Percentiles rank a stretch among this genome's conserved stretches.
Evolutionary conservation across 2,329 filamentous ascomycete genomes (phyloP).

Genomic region (Pseudogymnoascus sp.): DNA sequence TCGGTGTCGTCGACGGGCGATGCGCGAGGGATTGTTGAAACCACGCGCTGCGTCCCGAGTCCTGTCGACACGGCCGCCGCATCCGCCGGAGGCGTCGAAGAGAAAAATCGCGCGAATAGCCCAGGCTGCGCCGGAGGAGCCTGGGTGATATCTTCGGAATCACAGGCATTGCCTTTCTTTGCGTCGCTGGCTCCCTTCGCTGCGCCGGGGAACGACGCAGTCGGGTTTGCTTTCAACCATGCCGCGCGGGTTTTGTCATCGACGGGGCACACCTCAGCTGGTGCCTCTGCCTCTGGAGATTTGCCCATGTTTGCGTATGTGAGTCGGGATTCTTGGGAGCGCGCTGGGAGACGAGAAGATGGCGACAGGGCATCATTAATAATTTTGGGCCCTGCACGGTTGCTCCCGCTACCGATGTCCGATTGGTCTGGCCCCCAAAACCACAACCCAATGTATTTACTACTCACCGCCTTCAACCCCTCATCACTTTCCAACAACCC

Average conservation of each 20-base stretch:
- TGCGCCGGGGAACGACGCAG: constrained; percentile 22
- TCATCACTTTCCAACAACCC: not conserved
- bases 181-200: constrained; percentile 23
- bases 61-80: not conserved
- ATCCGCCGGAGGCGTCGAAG: constrained; percentile 12
- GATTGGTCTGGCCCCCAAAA: not conserved
- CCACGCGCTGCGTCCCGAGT: constrained; percentile 59
- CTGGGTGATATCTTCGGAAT: constrained; percentile 28
- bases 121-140: constrained; percentile 28
- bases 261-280: constrained; percentile 62
- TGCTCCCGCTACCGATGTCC: constrained; percentile 4
- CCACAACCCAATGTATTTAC: not conserved
- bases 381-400: constrained; percentile 7
- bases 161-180: constrained; percentile 27
- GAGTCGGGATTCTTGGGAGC: not conserved
- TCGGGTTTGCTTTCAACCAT: constrained; percentile 53
- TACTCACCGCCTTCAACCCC: constrained; percentile 5
- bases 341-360: constrained; percentile 1
- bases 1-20: constrained; percentile 32
- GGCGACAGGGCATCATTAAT: not conserved
- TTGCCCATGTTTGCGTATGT: constrained; percentile 6
- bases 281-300: constrained; percentile 10
- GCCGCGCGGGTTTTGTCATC: constrained; percentile 81
- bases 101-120: constrained; percentile 19
- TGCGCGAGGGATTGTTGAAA: constrained; percentile 71